Base-by-base conservation (phyloP, 2,329 filamentous ascomycete species). In the Podosphaera leucotricha region DNA sequence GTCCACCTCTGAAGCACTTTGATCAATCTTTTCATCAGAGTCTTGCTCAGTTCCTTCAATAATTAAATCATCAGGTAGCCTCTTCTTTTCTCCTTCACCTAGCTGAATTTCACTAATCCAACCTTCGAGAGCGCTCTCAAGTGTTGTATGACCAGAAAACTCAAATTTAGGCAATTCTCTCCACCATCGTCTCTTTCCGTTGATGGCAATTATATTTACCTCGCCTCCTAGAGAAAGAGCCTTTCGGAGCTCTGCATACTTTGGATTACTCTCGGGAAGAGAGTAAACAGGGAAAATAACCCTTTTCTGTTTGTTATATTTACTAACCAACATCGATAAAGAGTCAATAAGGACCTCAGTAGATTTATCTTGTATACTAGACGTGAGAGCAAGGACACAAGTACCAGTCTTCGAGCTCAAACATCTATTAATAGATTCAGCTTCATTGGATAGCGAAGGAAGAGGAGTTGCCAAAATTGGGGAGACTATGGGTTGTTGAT, bases 41-140 rank as follows among this genome's bases (percentile, higher is more conserved):
- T 58, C 46, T 47, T 60, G 60, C 16, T 61, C 58, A 16, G 52
- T 59, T 15, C 64, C 62, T 43, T 62, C 61, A 16, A 57, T 57
- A 26, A 78, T 56, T 38, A 82, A 54, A 1, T 67, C 70, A 46
- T 71, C 68, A 0, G 81, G 80, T 37, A 90, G 59, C 63, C 77
- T 81, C 54, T 75, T 69, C 67, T 87, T 94, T 47, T 70, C 64
- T 2, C 83, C 80, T 57, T 95, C 87, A 43, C 86, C 83, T 67
- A 98, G 70, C 33, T 84, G 77, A 49, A 95, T 84, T n/a, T 73
- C 70, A 55, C 98, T 90, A 47, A 98, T 73, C 84, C 87, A 98
- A 48, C 66, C 64, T 63, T 93, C 83, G 24, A 98, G 64, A 21
- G 68, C 71, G 7, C 62, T 59, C 3, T 49, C 50, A 38, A 70